Evolutionary conservation across 169 alveolate genomes (phyloP).

Genomic region (Cryptosporidium parvum): DNA sequence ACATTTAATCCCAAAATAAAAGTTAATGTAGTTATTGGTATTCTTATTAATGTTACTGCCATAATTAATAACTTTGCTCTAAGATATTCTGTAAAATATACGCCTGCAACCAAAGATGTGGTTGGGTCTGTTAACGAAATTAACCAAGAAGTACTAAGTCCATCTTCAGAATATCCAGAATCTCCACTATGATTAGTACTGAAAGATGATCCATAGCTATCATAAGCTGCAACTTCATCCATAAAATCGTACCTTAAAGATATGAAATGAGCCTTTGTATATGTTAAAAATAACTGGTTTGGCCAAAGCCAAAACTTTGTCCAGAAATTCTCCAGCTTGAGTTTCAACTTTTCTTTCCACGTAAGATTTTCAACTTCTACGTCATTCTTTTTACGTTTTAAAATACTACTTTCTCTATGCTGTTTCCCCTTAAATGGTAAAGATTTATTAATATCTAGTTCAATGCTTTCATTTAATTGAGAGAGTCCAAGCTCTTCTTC

Average conservation of each 20-base stretch:
- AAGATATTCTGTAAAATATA: constrained; percentile 59
- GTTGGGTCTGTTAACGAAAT: constrained; percentile 70
- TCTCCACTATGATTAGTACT: constrained; percentile 39
- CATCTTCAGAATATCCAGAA: constrained; percentile 30
- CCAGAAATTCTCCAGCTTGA: not conserved
- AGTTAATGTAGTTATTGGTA: constrained; percentile 57
- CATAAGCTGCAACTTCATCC: constrained; percentile 75
- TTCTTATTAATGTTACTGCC: constrained; percentile 71
- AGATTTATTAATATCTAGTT: constrained; percentile 16
- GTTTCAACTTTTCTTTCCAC: constrained; percentile 27
- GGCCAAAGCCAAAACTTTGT: constrained; percentile 62
- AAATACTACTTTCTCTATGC: constrained; percentile 4
- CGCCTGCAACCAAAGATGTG: constrained; percentile 67
- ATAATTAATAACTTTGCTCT: constrained; percentile 63
- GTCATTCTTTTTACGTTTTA: constrained; percentile 17
- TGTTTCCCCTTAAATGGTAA: not conserved
- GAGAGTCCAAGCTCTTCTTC: constrained; percentile 31
- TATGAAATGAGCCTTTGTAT: constrained; percentile 69
- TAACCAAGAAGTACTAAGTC: constrained; percentile 41
- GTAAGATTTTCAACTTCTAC: not conserved
- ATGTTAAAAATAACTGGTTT: constrained; percentile 44
- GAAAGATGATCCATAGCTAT: constrained; percentile 63
- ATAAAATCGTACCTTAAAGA: constrained; percentile 69
- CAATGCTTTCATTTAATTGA: constrained; percentile 58
- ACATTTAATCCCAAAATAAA: constrained; percentile 14